A percentile compares a stretch with the other conserved stretches of the same genome.
These are phyloP conservation scores for Amanita rubescens DNA, from an alignment of 768 basidiomycete genomes.

Conservation along the genomic window DNA sequence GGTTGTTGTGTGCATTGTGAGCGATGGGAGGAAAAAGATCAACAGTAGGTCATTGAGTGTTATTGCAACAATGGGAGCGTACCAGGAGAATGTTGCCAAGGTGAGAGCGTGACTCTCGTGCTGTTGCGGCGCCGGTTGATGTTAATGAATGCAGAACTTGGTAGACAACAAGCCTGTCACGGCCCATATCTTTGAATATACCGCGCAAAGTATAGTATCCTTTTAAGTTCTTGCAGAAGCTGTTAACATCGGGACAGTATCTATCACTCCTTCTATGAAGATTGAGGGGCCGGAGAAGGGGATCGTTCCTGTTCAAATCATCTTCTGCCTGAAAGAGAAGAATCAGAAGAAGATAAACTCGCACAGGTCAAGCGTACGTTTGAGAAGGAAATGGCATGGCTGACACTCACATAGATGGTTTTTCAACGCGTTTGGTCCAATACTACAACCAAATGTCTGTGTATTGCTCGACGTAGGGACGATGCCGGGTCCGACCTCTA, in stretches of 20 bases:
- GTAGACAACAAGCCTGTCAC: constrained; percentile 79
- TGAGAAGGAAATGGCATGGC: not conserved
- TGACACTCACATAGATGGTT: constrained; percentile 58
- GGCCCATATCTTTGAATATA: constrained; percentile 92
- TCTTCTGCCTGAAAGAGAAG: constrained; percentile 89
- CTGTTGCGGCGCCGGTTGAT: not conserved
- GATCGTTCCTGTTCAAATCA: constrained; percentile 82
- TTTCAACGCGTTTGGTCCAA: constrained; percentile 82
- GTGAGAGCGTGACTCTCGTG: constrained; percentile 25
- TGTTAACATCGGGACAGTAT: constrained; percentile 40
- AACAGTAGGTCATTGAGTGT: constrained; percentile 78
- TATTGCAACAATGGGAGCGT: constrained; percentile 88
- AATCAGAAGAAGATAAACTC: constrained; percentile 97
- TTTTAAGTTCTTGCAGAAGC: not conserved
- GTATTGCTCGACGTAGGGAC: constrained; percentile 81
- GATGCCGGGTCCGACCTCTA: constrained; percentile 79
- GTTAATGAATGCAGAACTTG: constrained; percentile 38
- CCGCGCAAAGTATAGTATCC: constrained; percentile 67
- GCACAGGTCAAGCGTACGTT: constrained; percentile 28
- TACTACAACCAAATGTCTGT: constrained; percentile 88
- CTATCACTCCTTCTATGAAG: constrained; percentile 74
- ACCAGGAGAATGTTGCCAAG: constrained; percentile 92
- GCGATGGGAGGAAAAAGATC: constrained; percentile 81
- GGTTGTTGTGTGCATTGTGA: constrained; percentile 89
- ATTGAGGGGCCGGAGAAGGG: constrained; percentile 75